Percentiles rank a stretch among this genome's conserved stretches.
Evolutionary conservation across 352 stramenopile species (phyloP).

Genomic region (Globisporangium middletonii): DNA sequence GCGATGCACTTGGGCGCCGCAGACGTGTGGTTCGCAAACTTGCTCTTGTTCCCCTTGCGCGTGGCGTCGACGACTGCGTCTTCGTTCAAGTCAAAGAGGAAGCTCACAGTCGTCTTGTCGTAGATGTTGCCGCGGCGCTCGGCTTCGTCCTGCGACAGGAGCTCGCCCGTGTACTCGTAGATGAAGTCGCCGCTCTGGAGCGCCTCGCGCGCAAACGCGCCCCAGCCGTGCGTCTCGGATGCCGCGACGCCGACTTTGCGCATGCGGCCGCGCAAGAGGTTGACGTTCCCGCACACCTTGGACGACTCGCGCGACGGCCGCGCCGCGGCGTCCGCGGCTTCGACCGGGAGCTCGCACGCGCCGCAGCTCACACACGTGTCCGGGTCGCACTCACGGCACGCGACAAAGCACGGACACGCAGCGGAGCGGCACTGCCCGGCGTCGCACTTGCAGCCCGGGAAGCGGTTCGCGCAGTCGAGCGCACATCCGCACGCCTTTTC

Average conservation of each 20-base stretch:
- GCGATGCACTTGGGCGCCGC: constrained; percentile 78
- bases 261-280: constrained; percentile 54
- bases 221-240: constrained; percentile 72
- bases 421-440: constrained; percentile 46
- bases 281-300: constrained; percentile 65
- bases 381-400: constrained; percentile 62
- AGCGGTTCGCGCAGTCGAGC: constrained; percentile 68
- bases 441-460: constrained; percentile 62
- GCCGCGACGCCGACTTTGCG: constrained; percentile 42
- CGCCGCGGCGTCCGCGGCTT: constrained; percentile 28
- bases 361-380: constrained; percentile 64
- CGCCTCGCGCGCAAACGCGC: constrained; percentile 52
- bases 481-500: constrained; percentile 60
- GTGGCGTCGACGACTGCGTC: constrained; percentile 92
- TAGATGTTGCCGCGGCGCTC: constrained; percentile 86
- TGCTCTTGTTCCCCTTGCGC: constrained; percentile 94
- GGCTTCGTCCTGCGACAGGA: constrained; percentile 87
- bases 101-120: constrained; percentile 87
- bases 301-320: constrained; percentile 22
- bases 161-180: constrained; percentile 88
- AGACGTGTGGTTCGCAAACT: constrained; percentile 90
- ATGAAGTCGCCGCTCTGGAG: constrained; percentile 63
- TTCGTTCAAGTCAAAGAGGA: constrained; percentile 93
- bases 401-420: constrained; percentile 68
- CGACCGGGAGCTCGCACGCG: constrained; percentile 51